Percentiles rank a stretch among this genome's conserved stretches.
Evolutionary conservation across 169 alveolate genomes (phyloP).

Genomic region (Eimeria sp.): DNA sequence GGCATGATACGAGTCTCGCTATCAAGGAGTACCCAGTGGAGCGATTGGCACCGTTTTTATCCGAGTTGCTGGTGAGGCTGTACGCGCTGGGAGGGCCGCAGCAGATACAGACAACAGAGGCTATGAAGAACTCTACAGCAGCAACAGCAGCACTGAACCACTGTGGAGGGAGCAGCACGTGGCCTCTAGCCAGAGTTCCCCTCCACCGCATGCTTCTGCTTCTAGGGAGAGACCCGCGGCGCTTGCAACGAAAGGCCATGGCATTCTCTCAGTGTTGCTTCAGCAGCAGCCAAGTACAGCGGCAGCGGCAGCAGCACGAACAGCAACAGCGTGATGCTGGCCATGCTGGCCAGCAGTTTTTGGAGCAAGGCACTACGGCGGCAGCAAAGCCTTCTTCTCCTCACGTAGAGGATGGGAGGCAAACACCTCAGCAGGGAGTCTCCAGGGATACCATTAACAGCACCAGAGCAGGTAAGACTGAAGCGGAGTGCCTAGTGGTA

Average conservation of each 20-base stretch:
- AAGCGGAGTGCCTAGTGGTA: background rate
- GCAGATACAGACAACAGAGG: background rate
- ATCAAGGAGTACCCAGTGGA: background rate
- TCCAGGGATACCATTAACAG: background rate
- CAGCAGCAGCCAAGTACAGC: background rate
- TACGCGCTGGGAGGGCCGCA: slow-evolving; percentile 1
- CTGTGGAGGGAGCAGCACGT: background rate
- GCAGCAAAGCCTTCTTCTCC: background rate
- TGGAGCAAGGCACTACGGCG: background rate
- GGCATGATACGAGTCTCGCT: background rate
- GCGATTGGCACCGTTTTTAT: background rate
- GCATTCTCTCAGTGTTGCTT: slow-evolving; percentile 55
- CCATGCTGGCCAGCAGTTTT: background rate
- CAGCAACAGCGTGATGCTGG: too few species aligned
- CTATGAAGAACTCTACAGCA: background rate
- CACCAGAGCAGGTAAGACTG: background rate
- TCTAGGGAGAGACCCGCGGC: slow-evolving; percentile 11
- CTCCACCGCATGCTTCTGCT: slow-evolving; percentile 49
- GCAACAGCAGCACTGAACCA: background rate
- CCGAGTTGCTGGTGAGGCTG: slow-evolving; percentile 40
- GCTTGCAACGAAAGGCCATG: slow-evolving; percentile 9
- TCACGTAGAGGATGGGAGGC: background rate
- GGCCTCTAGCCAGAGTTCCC: background rate
- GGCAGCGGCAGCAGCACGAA: too few species aligned
- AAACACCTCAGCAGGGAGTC: background rate